Percentiles rank a stretch among this genome's conserved stretches.
Conservation (phyloP, 345 rosid species). For the Linum tenue region DNA sequence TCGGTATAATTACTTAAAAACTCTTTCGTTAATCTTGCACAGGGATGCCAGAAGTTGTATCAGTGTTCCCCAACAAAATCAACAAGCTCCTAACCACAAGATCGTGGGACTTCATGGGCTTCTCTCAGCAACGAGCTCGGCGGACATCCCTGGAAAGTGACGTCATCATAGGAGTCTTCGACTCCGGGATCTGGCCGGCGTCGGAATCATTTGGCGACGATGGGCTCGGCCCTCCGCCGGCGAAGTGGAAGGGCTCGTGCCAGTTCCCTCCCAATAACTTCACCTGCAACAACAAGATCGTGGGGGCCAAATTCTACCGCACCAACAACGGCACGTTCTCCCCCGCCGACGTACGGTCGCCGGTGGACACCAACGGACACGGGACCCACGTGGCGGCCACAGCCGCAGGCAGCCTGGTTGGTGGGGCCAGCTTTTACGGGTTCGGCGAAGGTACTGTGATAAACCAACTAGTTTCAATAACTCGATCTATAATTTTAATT, state of each 20-base stretch:
- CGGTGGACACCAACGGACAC: background rate
- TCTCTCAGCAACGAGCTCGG: background rate
- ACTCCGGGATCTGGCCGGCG: background rate
- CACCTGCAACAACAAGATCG: conserved; percentile 5
- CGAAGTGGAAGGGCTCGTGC: conserved; percentile 1
- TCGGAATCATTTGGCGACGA: background rate
- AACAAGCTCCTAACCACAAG: conserved; percentile 4
- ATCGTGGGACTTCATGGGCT: conserved; percentile 8
- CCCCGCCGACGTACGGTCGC: background rate
- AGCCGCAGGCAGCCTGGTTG: background rate
- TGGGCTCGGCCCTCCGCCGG: background rate
- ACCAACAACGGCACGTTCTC: background rate
- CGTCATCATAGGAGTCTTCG: background rate
- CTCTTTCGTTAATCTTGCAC: background rate
- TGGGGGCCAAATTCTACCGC: conserved; percentile 2
- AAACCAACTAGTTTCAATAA: no score
- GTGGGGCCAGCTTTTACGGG: conserved; percentile 1
- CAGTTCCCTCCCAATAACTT: background rate
- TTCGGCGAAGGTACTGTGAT: background rate
- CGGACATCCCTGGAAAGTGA: conserved; percentile 4
- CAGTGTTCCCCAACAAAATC: conserved; percentile 2
- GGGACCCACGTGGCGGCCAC: conserved; percentile 3
- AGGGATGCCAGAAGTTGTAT: conserved; percentile 8
- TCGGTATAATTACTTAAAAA: no score
- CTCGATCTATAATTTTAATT: no score